phyloP scores from a whole-genome alignment of 495 filamentous ascomycete species.

The Filosporella fistucella region DNA sequence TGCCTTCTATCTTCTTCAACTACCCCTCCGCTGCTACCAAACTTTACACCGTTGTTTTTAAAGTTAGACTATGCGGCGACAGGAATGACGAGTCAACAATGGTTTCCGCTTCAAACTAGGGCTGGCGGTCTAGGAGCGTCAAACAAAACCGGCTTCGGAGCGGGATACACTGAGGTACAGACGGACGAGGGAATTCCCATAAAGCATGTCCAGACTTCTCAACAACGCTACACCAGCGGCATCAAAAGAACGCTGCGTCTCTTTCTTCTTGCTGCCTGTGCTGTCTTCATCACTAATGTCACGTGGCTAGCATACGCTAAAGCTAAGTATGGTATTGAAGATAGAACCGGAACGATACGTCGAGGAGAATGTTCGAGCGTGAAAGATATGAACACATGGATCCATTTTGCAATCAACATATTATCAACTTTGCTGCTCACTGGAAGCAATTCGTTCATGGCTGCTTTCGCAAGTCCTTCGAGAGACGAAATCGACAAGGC shows the following conservation, averaged over 20 bases:
- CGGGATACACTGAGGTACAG: too few relatives aligned
- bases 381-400: constrained; percentile 6
- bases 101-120: too few relatives aligned
- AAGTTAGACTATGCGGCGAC: too few relatives aligned
- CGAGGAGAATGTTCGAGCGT: not conserved
- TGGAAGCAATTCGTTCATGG: constrained; percentile 13
- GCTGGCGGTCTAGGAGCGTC: too few relatives aligned
- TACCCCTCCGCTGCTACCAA: too few relatives aligned
- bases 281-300: not conserved
- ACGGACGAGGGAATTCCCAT: not conserved
- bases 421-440: constrained; percentile 7
- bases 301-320: not conserved
- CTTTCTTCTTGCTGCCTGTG: not conserved
- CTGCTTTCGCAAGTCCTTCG: constrained; percentile 1
- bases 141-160: too few relatives aligned
- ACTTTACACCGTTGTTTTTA: too few relatives aligned
- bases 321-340: constrained; percentile 1
- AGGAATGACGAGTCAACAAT: too few relatives aligned
- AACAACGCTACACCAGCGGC: constrained; percentile 4
- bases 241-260: constrained; percentile 5
- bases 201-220: not conserved
- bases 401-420: constrained; percentile 9
- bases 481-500: constrained; percentile 3
- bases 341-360: constrained; percentile 3
- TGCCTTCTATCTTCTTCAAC: too few relatives aligned